phyloP scores from a whole-genome alignment of 2,329 filamentous ascomycete genomes.

The Colletotrichum karsti region DNA sequence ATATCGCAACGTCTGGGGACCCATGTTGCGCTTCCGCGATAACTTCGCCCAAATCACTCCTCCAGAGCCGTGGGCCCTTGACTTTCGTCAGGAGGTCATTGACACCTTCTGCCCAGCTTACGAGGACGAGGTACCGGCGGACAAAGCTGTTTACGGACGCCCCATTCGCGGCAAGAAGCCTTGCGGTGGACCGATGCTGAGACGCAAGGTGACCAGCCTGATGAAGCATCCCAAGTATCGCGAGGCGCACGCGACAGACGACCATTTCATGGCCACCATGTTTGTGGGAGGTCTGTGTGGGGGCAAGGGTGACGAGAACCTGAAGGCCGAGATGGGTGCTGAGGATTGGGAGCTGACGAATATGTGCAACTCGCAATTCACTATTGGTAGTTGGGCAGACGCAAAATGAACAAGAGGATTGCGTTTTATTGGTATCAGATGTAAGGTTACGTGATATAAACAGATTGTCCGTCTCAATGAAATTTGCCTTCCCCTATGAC shows the following conservation, averaged over 20 bases:
- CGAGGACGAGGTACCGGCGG: slow-evolving; percentile 60
- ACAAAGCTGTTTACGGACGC: slow-evolving; percentile 13
- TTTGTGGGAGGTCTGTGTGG: slow-evolving; percentile 69
- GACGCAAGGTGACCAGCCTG: slow-evolving; percentile 64
- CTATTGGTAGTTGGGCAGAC: slow-evolving; percentile 50
- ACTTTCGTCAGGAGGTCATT: slow-evolving; percentile 69
- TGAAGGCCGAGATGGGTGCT: slow-evolving; percentile 54
- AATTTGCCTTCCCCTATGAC: slow-evolving; percentile 1
- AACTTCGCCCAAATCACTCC: slow-evolving; percentile 69
- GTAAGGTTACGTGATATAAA: not conserved
- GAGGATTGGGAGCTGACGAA: slow-evolving; percentile 74
- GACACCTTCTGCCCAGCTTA: slow-evolving; percentile 24
- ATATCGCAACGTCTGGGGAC: slow-evolving; percentile 72
- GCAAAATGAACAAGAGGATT: slow-evolving; percentile 1
- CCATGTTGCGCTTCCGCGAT: slow-evolving; percentile 70
- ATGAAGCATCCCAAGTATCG: slow-evolving; percentile 75
- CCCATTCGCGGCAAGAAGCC: slow-evolving; percentile 26
- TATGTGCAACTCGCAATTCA: slow-evolving; percentile 71
- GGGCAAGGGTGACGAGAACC: slow-evolving; percentile 53
- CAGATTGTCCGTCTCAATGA: not conserved
- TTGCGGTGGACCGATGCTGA: slow-evolving; percentile 58
- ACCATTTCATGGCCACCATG: slow-evolving; percentile 73
- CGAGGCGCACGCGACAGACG: slow-evolving; percentile 75
- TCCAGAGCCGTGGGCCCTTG: slow-evolving; percentile 67
- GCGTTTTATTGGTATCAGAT: slow-evolving; percentile 21